A percentile compares a stretch with the other conserved stretches of the same genome.
phyloP scores from a whole-genome alignment of 2,329 filamentous ascomycete species.

The Cercospora sp. region DNA sequence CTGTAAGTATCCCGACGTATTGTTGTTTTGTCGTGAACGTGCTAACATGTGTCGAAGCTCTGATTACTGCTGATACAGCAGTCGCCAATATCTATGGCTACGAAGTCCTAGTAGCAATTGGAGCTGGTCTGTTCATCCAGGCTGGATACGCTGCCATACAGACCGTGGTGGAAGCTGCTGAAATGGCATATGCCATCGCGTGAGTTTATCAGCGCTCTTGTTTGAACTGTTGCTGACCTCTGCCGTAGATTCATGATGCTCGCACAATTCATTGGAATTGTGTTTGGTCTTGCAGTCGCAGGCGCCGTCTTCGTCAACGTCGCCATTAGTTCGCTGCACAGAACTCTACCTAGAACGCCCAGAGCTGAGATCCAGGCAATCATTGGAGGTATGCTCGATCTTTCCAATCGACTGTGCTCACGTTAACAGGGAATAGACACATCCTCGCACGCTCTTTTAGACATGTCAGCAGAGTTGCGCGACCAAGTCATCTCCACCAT shows the following conservation, averaged over 20 bases:
- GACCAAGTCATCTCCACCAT: not conserved
- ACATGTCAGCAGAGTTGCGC: not conserved
- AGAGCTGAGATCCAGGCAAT: not conserved
- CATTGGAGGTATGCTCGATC: not conserved
- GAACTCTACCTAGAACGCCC: not conserved
- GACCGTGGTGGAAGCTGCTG: not conserved
- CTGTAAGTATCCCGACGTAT: not conserved
- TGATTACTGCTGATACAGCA: conserved; percentile 27
- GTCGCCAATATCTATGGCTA: conserved; percentile 33
- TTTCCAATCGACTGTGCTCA: not conserved
- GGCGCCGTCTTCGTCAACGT: not conserved
- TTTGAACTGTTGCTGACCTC: not conserved
- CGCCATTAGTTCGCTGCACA: not conserved
- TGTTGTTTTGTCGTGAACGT: too few relatives aligned
- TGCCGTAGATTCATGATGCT: not conserved
- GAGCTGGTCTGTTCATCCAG: conserved; percentile 27
- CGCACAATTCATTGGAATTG: not conserved
- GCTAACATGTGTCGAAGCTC: conserved; percentile 38
- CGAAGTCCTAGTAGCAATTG: conserved; percentile 25
- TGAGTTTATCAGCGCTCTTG: not conserved
- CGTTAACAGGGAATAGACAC: not conserved
- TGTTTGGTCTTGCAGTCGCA: not conserved
- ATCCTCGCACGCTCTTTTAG: not conserved
- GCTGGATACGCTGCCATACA: conserved; percentile 20
- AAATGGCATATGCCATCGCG: not conserved